These are phyloP conservation scores for Blastobotrys apis DNA, from an alignment of 1,139 yeast genomes.

Conservation along the genomic window DNA sequence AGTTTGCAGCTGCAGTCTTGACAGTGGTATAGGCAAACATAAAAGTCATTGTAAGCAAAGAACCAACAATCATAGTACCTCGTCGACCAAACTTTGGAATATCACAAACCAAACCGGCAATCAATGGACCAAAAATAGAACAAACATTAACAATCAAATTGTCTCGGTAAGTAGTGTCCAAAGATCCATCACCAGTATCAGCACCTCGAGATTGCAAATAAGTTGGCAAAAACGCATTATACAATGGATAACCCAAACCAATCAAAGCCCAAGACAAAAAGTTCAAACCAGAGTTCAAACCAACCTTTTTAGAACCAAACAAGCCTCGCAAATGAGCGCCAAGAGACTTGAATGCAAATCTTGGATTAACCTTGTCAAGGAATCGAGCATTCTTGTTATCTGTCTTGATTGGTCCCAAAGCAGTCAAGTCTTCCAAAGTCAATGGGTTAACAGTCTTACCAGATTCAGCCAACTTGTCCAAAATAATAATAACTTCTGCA, in stretches of 20 bases:
- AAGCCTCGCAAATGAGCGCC: conserved; percentile 29
- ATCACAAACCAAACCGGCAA: conserved; percentile 44
- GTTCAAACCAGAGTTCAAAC: conserved; percentile 41
- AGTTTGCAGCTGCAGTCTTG: conserved; percentile 46
- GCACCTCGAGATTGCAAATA: conserved; percentile 49
- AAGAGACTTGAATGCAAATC: conserved; percentile 16
- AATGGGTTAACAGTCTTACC: conserved; percentile 24
- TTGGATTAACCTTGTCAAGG: conserved; percentile 17
- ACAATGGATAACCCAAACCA: conserved; percentile 52
- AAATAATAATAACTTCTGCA: conserved; percentile 39
- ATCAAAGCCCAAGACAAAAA: conserved; percentile 48
- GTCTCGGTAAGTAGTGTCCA: conserved; percentile 47
- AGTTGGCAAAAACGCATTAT: conserved; percentile 48
- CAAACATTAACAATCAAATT: conserved; percentile 48
- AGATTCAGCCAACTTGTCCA: conserved; percentile 26
- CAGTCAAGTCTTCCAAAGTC: conserved; percentile 41
- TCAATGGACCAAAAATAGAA: conserved; percentile 54
- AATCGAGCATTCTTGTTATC: conserved; percentile 18
- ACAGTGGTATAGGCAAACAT: conserved; percentile 58
- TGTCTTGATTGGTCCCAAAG: conserved; percentile 34
- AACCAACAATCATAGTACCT: conserved; percentile 55
- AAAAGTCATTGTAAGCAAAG: conserved; percentile 50
- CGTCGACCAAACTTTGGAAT: conserved; percentile 52
- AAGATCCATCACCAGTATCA: conserved; percentile 37
- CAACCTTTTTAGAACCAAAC: conserved; percentile 41